Percentiles rank a stretch among this genome's conserved stretches.
phyloP scores from a whole-genome alignment of 1,284 basidiomycete species.

The Fomitopsis pinicola region DNA sequence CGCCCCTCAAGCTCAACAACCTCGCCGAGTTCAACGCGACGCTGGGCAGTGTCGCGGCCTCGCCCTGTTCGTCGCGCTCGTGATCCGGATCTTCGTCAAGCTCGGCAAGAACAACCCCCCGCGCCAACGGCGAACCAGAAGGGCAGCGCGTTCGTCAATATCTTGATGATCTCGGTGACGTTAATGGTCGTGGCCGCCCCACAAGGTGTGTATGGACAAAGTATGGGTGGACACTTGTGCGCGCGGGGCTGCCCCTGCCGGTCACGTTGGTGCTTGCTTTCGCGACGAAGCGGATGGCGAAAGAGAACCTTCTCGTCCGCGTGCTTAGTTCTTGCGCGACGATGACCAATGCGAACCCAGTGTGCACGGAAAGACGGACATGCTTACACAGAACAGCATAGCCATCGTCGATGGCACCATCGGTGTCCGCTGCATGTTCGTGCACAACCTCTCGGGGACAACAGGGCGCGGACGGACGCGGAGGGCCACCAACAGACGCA shows the following conservation, averaged over 20 bases:
- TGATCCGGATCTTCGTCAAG: constrained; percentile 94
- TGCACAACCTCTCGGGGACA: constrained; percentile 73
- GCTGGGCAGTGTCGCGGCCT: constrained; percentile 82
- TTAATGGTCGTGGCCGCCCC: constrained; percentile 96
- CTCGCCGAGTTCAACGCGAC: constrained; percentile 95
- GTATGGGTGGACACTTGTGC: not conserved
- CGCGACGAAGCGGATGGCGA: constrained; percentile 96
- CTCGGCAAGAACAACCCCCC: constrained; percentile 55
- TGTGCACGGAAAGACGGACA: constrained; percentile 97
- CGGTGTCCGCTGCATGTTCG: constrained; percentile 93
- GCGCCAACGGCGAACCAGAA: constrained; percentile 77
- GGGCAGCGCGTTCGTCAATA: constrained; percentile 89
- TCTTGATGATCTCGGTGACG: constrained; percentile 93
- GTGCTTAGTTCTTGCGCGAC: constrained; percentile 96
- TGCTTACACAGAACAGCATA: constrained; percentile 94
- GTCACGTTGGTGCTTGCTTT: constrained; percentile 96
- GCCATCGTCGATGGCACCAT: constrained; percentile 93
- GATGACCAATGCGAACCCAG: constrained; percentile 96
- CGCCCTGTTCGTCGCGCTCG: constrained; percentile 77
- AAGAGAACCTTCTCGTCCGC: constrained; percentile 91
- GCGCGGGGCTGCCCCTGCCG: constrained; percentile 83
- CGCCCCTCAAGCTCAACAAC: constrained; percentile 89
- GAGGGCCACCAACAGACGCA: constrained; percentile 62
- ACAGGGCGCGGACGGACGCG: constrained; percentile 72
- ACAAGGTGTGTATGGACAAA: constrained; percentile 56